A percentile compares a stretch with the other conserved stretches of the same genome.
Evolutionary conservation across 2,329 filamentous ascomycete genomes (phyloP).

Genomic region (Verticillium klebahnii): DNA sequence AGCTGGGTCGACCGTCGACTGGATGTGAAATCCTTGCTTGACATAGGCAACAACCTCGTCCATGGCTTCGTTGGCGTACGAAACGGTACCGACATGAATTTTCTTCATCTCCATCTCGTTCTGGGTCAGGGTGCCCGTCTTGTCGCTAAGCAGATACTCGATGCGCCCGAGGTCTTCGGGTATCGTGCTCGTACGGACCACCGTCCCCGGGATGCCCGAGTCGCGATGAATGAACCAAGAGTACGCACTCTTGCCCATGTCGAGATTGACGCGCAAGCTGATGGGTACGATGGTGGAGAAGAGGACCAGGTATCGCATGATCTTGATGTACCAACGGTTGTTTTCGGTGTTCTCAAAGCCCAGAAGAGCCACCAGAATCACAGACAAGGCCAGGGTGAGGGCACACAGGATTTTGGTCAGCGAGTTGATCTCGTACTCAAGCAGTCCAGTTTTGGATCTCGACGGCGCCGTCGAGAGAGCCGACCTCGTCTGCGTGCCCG

Average conservation of each 20-base stretch:
- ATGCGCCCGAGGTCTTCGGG: constrained; percentile 94
- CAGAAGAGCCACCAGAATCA: constrained; percentile 83
- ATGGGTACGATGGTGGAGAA: constrained; percentile 99
- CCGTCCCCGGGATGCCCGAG: constrained; percentile 80
- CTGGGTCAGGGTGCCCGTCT: constrained; percentile 95
- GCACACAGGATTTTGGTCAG: constrained; percentile 93
- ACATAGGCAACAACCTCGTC: constrained; percentile 89
- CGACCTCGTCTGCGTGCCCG: constrained; percentile 88
- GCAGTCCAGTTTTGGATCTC: constrained; percentile 85
- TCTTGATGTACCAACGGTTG: constrained; percentile 86
- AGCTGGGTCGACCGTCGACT: constrained; percentile 37
- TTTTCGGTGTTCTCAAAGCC: constrained; percentile 66
- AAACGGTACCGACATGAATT: constrained; percentile 96
- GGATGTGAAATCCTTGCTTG: constrained; percentile 70
- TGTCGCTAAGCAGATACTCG: constrained; percentile 93
- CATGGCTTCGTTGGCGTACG: constrained; percentile 98
- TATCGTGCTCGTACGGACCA: constrained; percentile 95
- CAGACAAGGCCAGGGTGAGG: constrained; percentile 78
- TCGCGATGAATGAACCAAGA: constrained; percentile 94
- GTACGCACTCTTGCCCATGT: constrained; percentile 95
- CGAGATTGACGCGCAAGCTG: constrained; percentile 90
- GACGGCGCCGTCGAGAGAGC: constrained; percentile 89
- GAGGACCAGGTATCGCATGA: constrained; percentile 94
- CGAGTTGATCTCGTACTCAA: constrained; percentile 96
- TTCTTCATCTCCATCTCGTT: constrained; percentile 99